Evolutionary conservation across 306 rosid genomes (phyloP).

Genomic region (Spatholobus suberectus): DNA sequence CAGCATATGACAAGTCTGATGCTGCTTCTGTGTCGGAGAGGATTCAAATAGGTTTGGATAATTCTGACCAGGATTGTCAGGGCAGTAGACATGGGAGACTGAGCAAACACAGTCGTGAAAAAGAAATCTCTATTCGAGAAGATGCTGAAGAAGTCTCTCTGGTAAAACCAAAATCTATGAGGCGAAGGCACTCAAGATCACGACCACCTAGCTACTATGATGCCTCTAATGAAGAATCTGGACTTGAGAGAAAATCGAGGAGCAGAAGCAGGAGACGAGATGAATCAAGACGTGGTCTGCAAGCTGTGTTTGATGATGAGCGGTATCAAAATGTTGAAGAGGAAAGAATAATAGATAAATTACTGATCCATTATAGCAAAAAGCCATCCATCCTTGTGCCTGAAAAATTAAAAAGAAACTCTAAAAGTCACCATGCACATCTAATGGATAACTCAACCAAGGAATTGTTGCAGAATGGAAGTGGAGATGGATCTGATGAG

Average conservation of each 20-base stretch:
- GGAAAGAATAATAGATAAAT: slow-evolving; percentile 80
- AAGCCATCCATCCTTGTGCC: slow-evolving; percentile 65
- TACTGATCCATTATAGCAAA: slow-evolving; percentile 84
- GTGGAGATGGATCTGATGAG: slow-evolving; percentile 51
- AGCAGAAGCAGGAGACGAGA: slow-evolving; percentile 82
- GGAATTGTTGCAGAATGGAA: slow-evolving; percentile 47
- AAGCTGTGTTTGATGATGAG: slow-evolving; percentile 72
- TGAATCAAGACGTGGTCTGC: slow-evolving; percentile 75
- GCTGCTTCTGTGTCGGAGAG: slow-evolving; percentile 42
- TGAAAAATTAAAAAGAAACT: slow-evolving; percentile 60
- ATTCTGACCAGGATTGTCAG: slow-evolving; percentile 57
- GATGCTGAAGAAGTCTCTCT: slow-evolving; percentile 48
- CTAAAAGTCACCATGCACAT: slow-evolving; percentile 57
- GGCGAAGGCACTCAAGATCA: slow-evolving; percentile 76
- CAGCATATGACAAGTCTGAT: slow-evolving; percentile 52
- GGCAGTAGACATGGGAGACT: slow-evolving; percentile 43
- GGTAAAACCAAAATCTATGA: slow-evolving; percentile 69
- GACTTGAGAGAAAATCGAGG: slow-evolving; percentile 59
- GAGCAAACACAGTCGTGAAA: slow-evolving; percentile 50
- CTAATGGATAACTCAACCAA: slow-evolving; percentile 40
- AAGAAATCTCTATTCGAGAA: slow-evolving; percentile 44
- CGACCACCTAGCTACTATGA: slow-evolving; percentile 53
- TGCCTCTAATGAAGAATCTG: slow-evolving; percentile 56
- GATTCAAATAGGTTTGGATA: slow-evolving; percentile 49
- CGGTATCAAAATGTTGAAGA: slow-evolving; percentile 65